Percentiles rank a stretch among this genome's conserved stretches.
Evolutionary conservation across 495 filamentous ascomycete species (phyloP).

Genomic region (Talaromyces liani): DNA sequence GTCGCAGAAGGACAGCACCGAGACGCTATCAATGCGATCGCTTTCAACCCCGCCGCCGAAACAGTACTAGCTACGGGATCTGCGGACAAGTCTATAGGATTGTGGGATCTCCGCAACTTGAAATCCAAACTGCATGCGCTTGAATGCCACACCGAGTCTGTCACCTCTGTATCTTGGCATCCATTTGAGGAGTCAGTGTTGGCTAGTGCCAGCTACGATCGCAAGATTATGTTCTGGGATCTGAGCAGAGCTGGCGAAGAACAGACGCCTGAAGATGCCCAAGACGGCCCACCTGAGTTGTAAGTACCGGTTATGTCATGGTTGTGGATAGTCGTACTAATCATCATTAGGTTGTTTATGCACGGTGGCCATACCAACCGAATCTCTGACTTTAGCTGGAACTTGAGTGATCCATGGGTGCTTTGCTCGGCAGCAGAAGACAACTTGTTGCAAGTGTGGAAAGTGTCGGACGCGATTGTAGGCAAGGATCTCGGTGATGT

Average conservation of each 20-base stretch:
- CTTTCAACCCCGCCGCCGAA: slow-evolving; percentile 87
- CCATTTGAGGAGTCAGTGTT: slow-evolving; percentile 81
- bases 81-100: slow-evolving; percentile 85
- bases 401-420: slow-evolving; percentile 90
- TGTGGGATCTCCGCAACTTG: slow-evolving; percentile 91
- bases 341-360: slow-evolving; percentile 72
- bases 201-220: slow-evolving; percentile 85
- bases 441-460: slow-evolving; percentile 95
- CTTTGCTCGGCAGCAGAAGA: slow-evolving; percentile 93
- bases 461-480: slow-evolving; percentile 83
- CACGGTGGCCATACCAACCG: slow-evolving; percentile 97
- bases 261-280: slow-evolving; percentile 89
- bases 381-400: slow-evolving; percentile 96
- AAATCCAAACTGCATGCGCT: slow-evolving; percentile 78
- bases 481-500: slow-evolving; percentile 74
- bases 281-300: slow-evolving; percentile 95
- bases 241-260: slow-evolving; percentile 84
- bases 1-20: slow-evolving; percentile 62
- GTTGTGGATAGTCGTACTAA: background rate
- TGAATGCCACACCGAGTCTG: slow-evolving; percentile 76
- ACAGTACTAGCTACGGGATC: slow-evolving; percentile 86
- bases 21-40: slow-evolving; percentile 89
- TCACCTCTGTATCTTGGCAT: slow-evolving; percentile 91
- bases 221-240: slow-evolving; percentile 95
- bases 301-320: slow-evolving; percentile 35